Evolutionary conservation across 2,329 filamentous ascomycete genomes (phyloP), one percentile per base, ranked within the genome.

Genomic region (Hypoxylon sp.): DNA sequence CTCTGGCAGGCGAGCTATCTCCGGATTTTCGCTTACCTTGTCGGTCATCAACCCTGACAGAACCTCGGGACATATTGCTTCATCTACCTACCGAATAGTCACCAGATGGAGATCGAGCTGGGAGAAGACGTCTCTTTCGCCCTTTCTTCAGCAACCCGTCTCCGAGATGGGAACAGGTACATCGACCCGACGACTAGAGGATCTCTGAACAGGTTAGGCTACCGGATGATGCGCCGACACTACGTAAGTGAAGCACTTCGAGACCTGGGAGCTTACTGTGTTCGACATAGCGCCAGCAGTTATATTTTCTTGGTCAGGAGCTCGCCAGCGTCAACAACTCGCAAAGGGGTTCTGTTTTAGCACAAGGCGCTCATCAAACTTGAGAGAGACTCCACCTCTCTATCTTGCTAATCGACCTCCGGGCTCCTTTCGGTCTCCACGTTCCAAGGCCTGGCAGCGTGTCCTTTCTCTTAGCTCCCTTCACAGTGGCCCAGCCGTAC

Each of bases 31-130:
- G 24, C 27, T 33, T 41, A 23, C 45, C 17, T 41, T 35, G 31
- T 26, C 48, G 51, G 49, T 18, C 52, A 54, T 54, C 52, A 60
- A 47, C 57, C 56, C 42, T 50, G 48, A 51, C 43, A 54, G n/a
- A 31, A 45, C 52, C 42, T 63, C 57, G 60, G 60, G 53, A 53
- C 52, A 50, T 60, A 54, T 60, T 60, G 55, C 60, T 63, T 59
- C 27, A 50, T 42, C 40, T 55, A 41, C 55, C 49, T 35, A 58
- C 2, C 41, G n/a, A n/a, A n/a, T n/a, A n/a, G n/a, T n/a, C n/a
- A n/a, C 29, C 58, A 33, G 21, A 55, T 41, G 35, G 40, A 41
- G 38, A 48, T 40, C 23, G 29, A 47, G 15, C 45, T 55, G 49
- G 49, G 45, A 47, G 29, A 55, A 40, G 9, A 31, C 47, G 37